Conservation (phyloP, 2,329 filamentous ascomycete genomes). For the Dactylellina haptotyla region DNA sequence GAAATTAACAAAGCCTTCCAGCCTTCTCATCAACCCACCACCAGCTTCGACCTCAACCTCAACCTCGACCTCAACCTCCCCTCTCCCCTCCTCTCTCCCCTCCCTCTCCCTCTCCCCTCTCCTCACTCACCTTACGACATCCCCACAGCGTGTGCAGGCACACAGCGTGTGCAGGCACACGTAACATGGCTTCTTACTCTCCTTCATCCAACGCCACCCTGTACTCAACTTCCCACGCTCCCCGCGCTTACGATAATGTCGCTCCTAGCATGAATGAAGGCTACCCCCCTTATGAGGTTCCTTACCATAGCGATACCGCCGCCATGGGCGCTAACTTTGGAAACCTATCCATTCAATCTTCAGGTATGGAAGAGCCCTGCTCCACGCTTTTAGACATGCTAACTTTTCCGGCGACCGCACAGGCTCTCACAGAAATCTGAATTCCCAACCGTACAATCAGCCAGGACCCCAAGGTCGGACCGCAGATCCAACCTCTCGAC, state of each 20-base stretch:
- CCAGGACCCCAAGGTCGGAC: slow-evolving; percentile 8
- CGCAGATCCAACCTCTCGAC: slow-evolving; percentile 10
- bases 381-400: slow-evolving; percentile 1
- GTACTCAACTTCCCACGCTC: not conserved
- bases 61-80: not conserved
- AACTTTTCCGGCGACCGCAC: slow-evolving; percentile 2
- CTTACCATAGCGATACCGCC: slow-evolving; percentile 24
- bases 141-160: not conserved
- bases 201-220: not conserved
- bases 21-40: not conserved
- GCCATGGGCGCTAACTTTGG: slow-evolving; percentile 20
- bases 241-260: not conserved
- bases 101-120: not conserved
- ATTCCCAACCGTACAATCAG: slow-evolving; percentile 15
- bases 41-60: not conserved
- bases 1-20: not conserved
- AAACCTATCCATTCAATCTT: slow-evolving; percentile 35
- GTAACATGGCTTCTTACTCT: slow-evolving; percentile 16
- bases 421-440: slow-evolving; percentile 26
- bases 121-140: not conserved
- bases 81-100: not conserved
- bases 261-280: slow-evolving; percentile 23
- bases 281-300: slow-evolving; percentile 24
- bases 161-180: slow-evolving; percentile 18
- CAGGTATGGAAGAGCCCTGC: slow-evolving; percentile 23